These are phyloP conservation scores for Nannochloropsis granulata DNA, from an alignment of 108 stramenopile genomes.

Conservation along the genomic window DNA sequence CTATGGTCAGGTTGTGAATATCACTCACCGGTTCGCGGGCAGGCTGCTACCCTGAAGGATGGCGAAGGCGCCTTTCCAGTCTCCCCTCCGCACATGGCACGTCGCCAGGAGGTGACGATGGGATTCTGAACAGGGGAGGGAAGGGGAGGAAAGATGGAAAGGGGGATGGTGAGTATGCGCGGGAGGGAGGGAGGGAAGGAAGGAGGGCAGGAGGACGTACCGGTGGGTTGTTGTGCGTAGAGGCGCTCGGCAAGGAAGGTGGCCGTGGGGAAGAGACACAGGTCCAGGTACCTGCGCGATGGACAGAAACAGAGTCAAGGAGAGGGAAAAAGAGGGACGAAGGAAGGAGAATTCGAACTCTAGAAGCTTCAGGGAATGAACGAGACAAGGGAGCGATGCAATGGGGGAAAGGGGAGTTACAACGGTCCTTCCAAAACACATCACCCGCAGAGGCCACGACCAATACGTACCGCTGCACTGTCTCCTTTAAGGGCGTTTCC, in stretches of 20 bases:
- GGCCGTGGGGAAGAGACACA: conserved; percentile 11
- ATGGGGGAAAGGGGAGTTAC: no score
- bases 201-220: not conserved
- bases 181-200: not conserved
- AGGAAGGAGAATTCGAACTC: no score
- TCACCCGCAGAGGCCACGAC: not conserved
- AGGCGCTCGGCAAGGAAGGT: conserved; percentile 21
- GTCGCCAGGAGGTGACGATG: conserved; percentile 21
- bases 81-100: conserved; percentile 1
- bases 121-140: not conserved
- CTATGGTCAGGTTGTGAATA: not conserved
- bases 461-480: not conserved
- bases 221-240: conserved; percentile 6
- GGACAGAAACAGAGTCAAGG: no score
- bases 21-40: conserved; percentile 9
- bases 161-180: not conserved
- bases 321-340: no score
- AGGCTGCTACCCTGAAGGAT: conserved; percentile 19
- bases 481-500: not conserved
- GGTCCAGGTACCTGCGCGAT: conserved; percentile 13
- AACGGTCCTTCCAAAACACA: no score
- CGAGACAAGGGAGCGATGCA: no score
- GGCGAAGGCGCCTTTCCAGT: conserved; percentile 5
- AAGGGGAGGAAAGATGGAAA: not conserved
- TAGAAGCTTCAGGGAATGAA: no score